phyloP scores from a whole-genome alignment of 2,329 filamentous ascomycete genomes.

The Calonectria naviculata region DNA sequence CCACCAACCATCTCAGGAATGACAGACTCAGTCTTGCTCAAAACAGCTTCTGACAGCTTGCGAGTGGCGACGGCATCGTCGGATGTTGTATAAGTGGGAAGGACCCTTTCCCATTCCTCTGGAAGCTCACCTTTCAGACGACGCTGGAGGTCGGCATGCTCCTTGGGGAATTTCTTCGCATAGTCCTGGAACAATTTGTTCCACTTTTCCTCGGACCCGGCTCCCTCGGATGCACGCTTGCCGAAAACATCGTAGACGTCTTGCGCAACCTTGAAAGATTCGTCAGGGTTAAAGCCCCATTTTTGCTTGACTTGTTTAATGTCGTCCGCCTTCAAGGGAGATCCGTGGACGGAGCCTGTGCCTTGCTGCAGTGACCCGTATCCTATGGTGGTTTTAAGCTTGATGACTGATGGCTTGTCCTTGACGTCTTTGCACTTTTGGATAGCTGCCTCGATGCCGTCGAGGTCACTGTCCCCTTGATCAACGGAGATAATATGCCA shows the following conservation, averaged over 20 bases:
- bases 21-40: conserved; percentile 84
- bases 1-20: conserved; percentile 94
- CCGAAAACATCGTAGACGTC: conserved; percentile 92
- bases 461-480: conserved; percentile 90
- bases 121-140: conserved; percentile 87
- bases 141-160: conserved; percentile 84
- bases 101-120: conserved; percentile 94
- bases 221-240: conserved; percentile 87
- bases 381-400: conserved; percentile 96
- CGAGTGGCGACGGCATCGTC: conserved; percentile 90
- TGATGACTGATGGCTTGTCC: conserved; percentile 97
- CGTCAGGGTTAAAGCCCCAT: conserved; percentile 95
- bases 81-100: conserved; percentile 89
- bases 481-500: conserved; percentile 90
- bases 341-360: conserved; percentile 95
- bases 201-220: conserved; percentile 93
- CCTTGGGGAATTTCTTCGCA: conserved; percentile 77
- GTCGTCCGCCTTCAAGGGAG: conserved; percentile 94
- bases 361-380: conserved; percentile 94
- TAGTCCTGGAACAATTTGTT: conserved; percentile 94
- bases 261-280: conserved; percentile 93
- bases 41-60: conserved; percentile 95
- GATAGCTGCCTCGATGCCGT: conserved; percentile 90
- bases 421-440: conserved; percentile 88
- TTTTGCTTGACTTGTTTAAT: conserved; percentile 92